phyloP scores from a whole-genome alignment of 768 basidiomycete genomes.

The Pisolithus microcarpus region DNA sequence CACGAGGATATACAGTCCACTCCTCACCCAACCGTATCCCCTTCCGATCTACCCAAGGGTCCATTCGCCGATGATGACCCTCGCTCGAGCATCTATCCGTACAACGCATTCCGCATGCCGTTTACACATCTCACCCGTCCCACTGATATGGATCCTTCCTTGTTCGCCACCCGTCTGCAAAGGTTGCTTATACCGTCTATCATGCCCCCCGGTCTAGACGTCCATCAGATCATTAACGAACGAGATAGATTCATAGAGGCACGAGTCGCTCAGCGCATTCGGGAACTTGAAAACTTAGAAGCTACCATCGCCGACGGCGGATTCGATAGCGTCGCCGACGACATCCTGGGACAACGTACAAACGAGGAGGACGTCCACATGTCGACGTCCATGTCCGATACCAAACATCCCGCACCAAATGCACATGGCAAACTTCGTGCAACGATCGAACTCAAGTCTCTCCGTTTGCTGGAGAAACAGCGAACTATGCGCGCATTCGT shows the following conservation, averaged over 20 bases:
- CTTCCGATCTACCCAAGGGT: slow-evolving; percentile 61
- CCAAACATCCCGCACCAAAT: slow-evolving; percentile 49
- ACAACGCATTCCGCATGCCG: slow-evolving; percentile 84
- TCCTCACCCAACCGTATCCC: slow-evolving; percentile 34
- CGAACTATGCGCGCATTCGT: slow-evolving; percentile 78
- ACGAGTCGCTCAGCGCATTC: slow-evolving; percentile 80
- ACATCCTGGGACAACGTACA: slow-evolving; percentile 15
- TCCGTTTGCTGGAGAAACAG: slow-evolving; percentile 87
- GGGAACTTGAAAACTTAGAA: slow-evolving; percentile 75
- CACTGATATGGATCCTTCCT: slow-evolving; percentile 48
- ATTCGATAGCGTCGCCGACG: slow-evolving; percentile 45
- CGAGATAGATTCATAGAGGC: slow-evolving; percentile 88
- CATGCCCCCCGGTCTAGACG: slow-evolving; percentile 88
- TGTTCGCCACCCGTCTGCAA: slow-evolving; percentile 68
- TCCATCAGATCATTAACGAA: slow-evolving; percentile 85
- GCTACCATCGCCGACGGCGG: slow-evolving; percentile 75
- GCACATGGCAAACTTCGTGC: slow-evolving; percentile 82
- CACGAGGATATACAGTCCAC: slow-evolving; percentile 44
- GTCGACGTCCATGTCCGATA: slow-evolving; percentile 28
- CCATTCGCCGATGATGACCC: slow-evolving; percentile 74
- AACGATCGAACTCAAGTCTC: slow-evolving; percentile 86
- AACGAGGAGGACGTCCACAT: slow-evolving; percentile 18
- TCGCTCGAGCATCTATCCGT: slow-evolving; percentile 80
- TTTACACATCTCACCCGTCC: slow-evolving; percentile 72
- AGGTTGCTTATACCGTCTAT: slow-evolving; percentile 81